A percentile compares a stretch with the other conserved stretches of the same genome.
Conservation (phyloP, 257 asterid genomes). For the Solanum sparsipilum region DNA sequence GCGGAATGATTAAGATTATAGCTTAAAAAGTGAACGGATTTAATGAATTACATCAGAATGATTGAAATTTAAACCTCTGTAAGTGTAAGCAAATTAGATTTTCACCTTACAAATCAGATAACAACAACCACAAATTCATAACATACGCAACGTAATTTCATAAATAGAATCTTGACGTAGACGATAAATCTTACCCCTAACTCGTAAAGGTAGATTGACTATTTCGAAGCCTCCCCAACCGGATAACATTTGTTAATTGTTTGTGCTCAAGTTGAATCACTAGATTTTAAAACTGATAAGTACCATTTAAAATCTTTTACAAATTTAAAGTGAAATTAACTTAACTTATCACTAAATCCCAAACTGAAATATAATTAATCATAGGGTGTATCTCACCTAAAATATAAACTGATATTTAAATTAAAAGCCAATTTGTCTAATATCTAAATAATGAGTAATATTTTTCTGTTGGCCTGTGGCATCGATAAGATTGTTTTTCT, state of each 20-base stretch:
- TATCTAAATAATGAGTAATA: too few relatives aligned
- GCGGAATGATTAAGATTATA: not conserved
- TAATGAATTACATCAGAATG: not conserved
- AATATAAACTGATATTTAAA: too few relatives aligned
- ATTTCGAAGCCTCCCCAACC: not conserved
- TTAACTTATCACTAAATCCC: not conserved
- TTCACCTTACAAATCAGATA: too few relatives aligned
- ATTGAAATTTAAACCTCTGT: too few relatives aligned
- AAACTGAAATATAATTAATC: not conserved
- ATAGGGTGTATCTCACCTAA: not conserved
- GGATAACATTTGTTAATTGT: not conserved
- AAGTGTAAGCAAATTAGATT: not conserved
- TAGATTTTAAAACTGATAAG: not conserved
- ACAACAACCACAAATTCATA: not conserved
- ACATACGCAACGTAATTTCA: too few relatives aligned
- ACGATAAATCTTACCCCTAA: fast-evolving
- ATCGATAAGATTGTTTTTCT: not conserved
- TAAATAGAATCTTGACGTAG: not conserved
- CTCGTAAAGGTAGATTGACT: fast-evolving
- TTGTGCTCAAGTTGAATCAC: not conserved
- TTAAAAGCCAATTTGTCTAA: not conserved
- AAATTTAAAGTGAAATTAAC: not conserved
- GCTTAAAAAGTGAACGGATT: too few relatives aligned
- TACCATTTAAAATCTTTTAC: not conserved
- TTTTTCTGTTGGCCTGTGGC: not conserved